phyloP scores from a whole-genome alignment of 345 rosid genomes.

The Aethionema arabicum region DNA sequence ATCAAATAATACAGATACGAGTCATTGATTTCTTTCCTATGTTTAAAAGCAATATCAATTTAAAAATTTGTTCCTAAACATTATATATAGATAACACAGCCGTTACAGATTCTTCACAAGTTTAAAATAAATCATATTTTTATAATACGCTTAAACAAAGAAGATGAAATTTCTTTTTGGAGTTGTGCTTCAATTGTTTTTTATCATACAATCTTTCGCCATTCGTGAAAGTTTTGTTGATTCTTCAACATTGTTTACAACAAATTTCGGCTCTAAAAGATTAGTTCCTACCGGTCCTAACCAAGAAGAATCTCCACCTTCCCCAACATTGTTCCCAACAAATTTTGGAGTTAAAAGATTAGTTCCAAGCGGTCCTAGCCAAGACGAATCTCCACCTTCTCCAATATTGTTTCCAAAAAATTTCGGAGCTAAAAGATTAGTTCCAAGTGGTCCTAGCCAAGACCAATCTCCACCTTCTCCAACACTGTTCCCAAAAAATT shows the following conservation, averaged over 20 bases:
- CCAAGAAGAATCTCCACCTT: too few species aligned
- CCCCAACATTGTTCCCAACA: too few species aligned
- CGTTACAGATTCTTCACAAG: not conserved
- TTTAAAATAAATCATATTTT: constrained; percentile 1
- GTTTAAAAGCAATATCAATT: too few species aligned
- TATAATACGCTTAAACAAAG: not conserved
- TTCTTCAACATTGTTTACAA: too few species aligned
- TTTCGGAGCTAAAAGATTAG: not conserved
- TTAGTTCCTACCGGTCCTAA: too few species aligned
- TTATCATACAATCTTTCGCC: constrained; percentile 18
- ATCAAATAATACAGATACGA: too few species aligned
- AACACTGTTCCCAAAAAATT: not conserved
- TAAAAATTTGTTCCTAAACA: too few species aligned
- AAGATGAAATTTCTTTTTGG: constrained; percentile 17
- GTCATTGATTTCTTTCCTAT: too few species aligned
- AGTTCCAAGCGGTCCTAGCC: constrained; percentile 2
- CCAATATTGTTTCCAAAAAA: not conserved
- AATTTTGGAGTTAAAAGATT: not conserved
- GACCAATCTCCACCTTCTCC: not conserved
- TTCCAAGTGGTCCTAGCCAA: not conserved
- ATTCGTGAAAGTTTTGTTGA: not conserved
- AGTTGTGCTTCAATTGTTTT: constrained; percentile 15
- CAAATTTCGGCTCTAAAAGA: too few species aligned
- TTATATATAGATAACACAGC: too few species aligned
- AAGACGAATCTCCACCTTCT: not conserved